These are phyloP conservation scores for Apiospora malaysiana DNA, from an alignment of 2,329 filamentous ascomycete genomes.

Conservation along the genomic window DNA sequence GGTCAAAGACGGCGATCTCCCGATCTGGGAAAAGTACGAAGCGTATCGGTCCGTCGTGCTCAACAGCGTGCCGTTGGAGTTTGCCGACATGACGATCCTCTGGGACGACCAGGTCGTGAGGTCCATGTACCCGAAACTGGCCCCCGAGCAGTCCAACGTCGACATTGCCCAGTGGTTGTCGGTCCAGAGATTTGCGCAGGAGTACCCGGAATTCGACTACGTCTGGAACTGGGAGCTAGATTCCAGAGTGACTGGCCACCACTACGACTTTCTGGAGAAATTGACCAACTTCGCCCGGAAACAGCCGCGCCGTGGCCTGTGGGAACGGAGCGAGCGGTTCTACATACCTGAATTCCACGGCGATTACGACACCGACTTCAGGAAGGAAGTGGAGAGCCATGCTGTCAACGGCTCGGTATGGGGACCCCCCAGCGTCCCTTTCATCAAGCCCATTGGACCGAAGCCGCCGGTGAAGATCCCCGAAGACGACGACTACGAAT, in stretches of 20 bases:
- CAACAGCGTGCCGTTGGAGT: conserved; percentile 71
- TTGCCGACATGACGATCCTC: conserved; percentile 72
- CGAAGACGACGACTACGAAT: conserved; percentile 71
- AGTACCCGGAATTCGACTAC: conserved; percentile 80
- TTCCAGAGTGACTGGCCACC: conserved; percentile 77
- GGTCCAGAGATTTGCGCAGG: conserved; percentile 76
- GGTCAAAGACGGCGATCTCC: conserved; percentile 66
- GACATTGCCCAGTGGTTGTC: conserved; percentile 72
- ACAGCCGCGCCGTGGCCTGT: conserved; percentile 74
- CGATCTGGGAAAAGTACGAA: conserved; percentile 64
- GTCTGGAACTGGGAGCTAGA: conserved; percentile 92
- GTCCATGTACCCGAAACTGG: conserved; percentile 77
- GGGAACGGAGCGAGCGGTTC: conserved; percentile 76
- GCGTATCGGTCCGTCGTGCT: conserved; percentile 66
- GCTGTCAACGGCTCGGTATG: conserved; percentile 65
- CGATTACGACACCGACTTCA: conserved; percentile 70
- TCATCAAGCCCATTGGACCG: conserved; percentile 67
- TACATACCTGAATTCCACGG: conserved; percentile 75
- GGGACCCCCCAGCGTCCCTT: conserved; percentile 67
- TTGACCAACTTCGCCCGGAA: conserved; percentile 66
- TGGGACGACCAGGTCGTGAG: conserved; percentile 79
- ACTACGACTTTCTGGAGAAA: conserved; percentile 78
- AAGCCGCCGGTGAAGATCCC: conserved; percentile 64
- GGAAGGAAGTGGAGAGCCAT: conserved; percentile 62
- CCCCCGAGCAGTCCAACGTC: conserved; percentile 59